A percentile compares a stretch with the other conserved stretches of the same genome.
phyloP scores from a whole-genome alignment of 495 filamentous ascomycete species.

The Opeltia flavorubescens region DNA sequence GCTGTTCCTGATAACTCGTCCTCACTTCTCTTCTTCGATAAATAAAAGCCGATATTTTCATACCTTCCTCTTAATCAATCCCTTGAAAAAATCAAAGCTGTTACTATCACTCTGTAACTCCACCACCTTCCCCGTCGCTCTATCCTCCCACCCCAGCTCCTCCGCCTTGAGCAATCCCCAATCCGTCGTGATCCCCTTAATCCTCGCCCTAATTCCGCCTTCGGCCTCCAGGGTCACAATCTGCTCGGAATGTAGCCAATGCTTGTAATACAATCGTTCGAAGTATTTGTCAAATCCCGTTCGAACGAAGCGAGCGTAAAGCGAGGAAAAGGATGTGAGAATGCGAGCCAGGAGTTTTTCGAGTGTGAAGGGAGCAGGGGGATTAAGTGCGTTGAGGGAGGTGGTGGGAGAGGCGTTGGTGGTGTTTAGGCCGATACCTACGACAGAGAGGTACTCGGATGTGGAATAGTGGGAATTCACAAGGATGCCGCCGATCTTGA shows the following conservation, averaged over 20 bases:
- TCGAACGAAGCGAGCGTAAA: slow-evolving; percentile 60
- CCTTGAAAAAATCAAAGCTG: slow-evolving; percentile 95
- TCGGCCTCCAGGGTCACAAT: slow-evolving; percentile 78
- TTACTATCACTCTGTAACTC: slow-evolving; percentile 92
- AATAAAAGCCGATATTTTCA: slow-evolving; percentile 22
- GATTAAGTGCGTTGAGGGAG: slow-evolving; percentile 58
- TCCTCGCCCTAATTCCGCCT: slow-evolving; percentile 60
- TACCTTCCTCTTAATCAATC: slow-evolving; percentile 70
- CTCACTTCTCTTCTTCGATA: too few species aligned
- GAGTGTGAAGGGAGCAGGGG: slow-evolving; percentile 45
- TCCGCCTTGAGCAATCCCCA: slow-evolving; percentile 75
- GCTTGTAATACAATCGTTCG: slow-evolving; percentile 64
- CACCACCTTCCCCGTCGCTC: slow-evolving; percentile 62
- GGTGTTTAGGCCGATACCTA: slow-evolving; percentile 82
- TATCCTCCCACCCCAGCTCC: slow-evolving; percentile 60
- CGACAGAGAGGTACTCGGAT: slow-evolving; percentile 71
- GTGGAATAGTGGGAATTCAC: slow-evolving; percentile 73
- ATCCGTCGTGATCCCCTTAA: slow-evolving; percentile 78
- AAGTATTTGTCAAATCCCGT: slow-evolving; percentile 58
- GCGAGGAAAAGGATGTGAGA: slow-evolving; percentile 59
- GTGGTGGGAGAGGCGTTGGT: slow-evolving; percentile 80
- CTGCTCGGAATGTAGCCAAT: slow-evolving; percentile 88
- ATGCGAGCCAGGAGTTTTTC: slow-evolving; percentile 80
- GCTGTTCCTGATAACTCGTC: too few species aligned
- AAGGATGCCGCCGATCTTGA: slow-evolving; percentile 90